Evolutionary conservation across 2,329 filamentous ascomycete species (phyloP), one percentile per base, ranked within the genome.

Genomic region (Pestalotiopsis sp.): DNA sequence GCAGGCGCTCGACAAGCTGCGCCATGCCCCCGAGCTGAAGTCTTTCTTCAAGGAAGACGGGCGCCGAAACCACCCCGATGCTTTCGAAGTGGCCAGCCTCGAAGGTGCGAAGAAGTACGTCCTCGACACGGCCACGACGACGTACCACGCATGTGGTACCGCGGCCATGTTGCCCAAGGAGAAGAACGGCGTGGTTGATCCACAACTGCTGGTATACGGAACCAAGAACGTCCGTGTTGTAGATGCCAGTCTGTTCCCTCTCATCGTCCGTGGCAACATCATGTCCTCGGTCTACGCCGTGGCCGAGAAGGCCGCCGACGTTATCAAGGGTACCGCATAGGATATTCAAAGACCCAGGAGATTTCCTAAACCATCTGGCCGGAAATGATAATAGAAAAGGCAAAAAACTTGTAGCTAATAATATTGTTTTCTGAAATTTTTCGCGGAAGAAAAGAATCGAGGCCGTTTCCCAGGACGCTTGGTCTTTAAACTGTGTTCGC

Each of bases 31-130:
- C 4, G 73, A 72, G n/a, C n/a, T 69, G 5, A 72, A 73, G 1
- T 71, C 76, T 25, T 68, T 68, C 17, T 58, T 66, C 49, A 20
- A 68, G 7, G 73, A 77, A 11, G 70, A 73, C 4, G 62, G 66
- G 41, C 76, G 76, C 52, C 67, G 72, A 56, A 75, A 74, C 7
- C 71, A 70, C 59, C 70, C 76, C 3, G 71, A 73, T 64, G 68
- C 91, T 91, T 13, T 83, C 86, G 49, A 80, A 93, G 57, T 89
- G 92, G 78, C 91, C 90, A 7, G 93, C 97, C 77, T 93, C 73
- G 27, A 69, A 60, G 7, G 69, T 77, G 58, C 70, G 64, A 49
- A 39, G 63, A 6, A 71, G 72, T 64, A 73, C 80, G 49, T 88
- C 94, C 17, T 45, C 4, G 41, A 45, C 6, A 45, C 41, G 13